phyloP scores from a whole-genome alignment of 1,284 basidiomycete species.

The Tilletia setariae region DNA sequence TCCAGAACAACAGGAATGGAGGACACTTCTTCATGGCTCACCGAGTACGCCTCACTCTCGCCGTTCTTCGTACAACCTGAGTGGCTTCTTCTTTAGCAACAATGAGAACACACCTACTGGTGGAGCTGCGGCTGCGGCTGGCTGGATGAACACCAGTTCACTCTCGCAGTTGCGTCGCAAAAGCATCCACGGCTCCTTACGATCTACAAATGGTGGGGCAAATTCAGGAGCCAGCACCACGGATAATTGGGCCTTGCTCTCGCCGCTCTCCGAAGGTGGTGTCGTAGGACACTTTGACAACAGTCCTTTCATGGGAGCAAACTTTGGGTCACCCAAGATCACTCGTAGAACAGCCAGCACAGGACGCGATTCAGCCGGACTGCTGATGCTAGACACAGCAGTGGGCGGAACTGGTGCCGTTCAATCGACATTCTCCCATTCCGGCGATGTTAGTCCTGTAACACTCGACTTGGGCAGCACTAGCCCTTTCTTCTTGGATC shows the following conservation, averaged over 20 bases:
- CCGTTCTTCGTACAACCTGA: neutral
- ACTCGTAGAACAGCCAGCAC: neutral
- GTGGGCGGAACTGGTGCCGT: neutral
- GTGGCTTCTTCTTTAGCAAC: too few relatives aligned
- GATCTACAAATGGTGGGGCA: neutral
- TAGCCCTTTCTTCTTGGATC: neutral
- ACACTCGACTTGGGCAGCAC: slow-evolving; percentile 8
- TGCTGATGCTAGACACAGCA: neutral
- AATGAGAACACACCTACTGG: too few relatives aligned
- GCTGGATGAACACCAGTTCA: too few relatives aligned
- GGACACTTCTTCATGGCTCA: neutral
- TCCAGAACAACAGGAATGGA: slow-evolving; percentile 11
- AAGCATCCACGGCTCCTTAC: neutral
- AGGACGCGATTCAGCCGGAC: neutral
- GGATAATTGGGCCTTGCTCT: neutral
- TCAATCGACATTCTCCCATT: neutral
- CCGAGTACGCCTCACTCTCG: neutral
- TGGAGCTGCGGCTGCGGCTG: too few relatives aligned
- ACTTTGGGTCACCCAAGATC: neutral
- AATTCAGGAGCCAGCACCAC: neutral
- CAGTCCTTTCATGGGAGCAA: neutral
- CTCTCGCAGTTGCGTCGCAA: neutral
- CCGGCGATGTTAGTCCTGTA: neutral
- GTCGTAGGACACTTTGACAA: neutral
- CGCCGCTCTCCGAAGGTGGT: slow-evolving; percentile 3